Base-by-base conservation (phyloP, 2,329 filamentous ascomycete species). In the Phialophora expanda region DNA sequence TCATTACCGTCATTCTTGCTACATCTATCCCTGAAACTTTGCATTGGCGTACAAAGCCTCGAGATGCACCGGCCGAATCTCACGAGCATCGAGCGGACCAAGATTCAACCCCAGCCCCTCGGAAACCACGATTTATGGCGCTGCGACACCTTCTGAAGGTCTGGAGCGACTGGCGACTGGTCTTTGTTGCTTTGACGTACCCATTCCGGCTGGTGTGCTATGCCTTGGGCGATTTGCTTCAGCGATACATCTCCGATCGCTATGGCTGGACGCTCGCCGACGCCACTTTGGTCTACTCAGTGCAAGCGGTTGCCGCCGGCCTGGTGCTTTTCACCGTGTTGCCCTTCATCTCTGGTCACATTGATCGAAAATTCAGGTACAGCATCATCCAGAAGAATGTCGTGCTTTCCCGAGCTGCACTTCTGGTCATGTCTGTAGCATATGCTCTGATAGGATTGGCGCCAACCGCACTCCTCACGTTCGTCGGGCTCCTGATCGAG, bases 181-280 rank as follows among this genome's bases (percentile, higher is more conserved):
- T 66, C 20, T 60, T 84, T 28, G 76, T 81, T 3, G 72, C 83
- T 8, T 77, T 80, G 11, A 78, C 80, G 0, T 84, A 84, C 65
- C 70, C 84, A 24, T 79, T 82, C 14, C 82, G 80, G 69, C 77
- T 80, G n/a, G 74, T 84, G 6, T 81, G 80, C 57, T 77, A 81
- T 28, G 81, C 82, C 56, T 79, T 80, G 9, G 74, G 81, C 17
- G 79, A 77, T 67, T 77, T 84, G 61, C 71, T 84, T 14, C 76
- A 83, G n/a, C 81, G 83, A 64, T 85, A 85, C 70, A 80, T 83
- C 20, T 84, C 82, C 0, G 81, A 80, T n/a, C 76, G 82, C 26
- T 85, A 84, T 62, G 70, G 73, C 26, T 84, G 82, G 80, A 78
- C 79, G 38, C 75, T 85, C 20, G 80, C 81, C 0, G 69, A 75